phyloP scores from a whole-genome alignment of 371 early-diverging fungal genomes.

The Vairimorpha apis region DNA sequence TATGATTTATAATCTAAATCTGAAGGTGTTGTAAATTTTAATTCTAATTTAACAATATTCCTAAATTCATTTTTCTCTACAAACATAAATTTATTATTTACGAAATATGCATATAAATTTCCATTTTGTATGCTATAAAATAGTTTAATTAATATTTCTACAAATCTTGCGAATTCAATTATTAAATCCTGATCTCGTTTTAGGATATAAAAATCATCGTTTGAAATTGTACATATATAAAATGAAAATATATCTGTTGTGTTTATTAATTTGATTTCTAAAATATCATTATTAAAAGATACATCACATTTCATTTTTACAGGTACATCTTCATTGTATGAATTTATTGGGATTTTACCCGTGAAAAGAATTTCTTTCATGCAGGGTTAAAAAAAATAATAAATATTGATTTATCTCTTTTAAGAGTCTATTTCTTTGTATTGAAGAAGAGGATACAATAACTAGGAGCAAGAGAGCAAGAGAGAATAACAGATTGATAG shows the following conservation, averaged over 20 bases:
- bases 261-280: slow-evolving; percentile 59
- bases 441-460: too few relatives aligned
- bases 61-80: slow-evolving; percentile 62
- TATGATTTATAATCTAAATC: slow-evolving; percentile 60
- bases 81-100: slow-evolving; percentile 53
- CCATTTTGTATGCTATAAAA: slow-evolving; percentile 51
- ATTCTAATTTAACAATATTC: slow-evolving; percentile 62
- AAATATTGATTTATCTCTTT: too few relatives aligned
- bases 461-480: too few relatives aligned
- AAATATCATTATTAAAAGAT: slow-evolving; percentile 3
- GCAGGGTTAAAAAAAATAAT: neutral
- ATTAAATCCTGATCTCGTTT: slow-evolving; percentile 63
- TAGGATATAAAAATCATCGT: slow-evolving; percentile 58
- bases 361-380: slow-evolving; percentile 58
- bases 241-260: slow-evolving; percentile 58
- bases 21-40: slow-evolving; percentile 56
- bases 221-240: slow-evolving; percentile 49
- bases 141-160: slow-evolving; percentile 52
- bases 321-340: slow-evolving; percentile 34
- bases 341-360: slow-evolving; percentile 50
- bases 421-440: too few relatives aligned
- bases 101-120: slow-evolving; percentile 44
- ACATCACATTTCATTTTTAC: slow-evolving; percentile 56
- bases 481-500: too few relatives aligned
- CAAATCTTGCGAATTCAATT: slow-evolving; percentile 61